These are phyloP conservation scores for Rhododendron williamsianum DNA, from an alignment of 148 eudicot genomes.

Conservation along the genomic window DNA sequence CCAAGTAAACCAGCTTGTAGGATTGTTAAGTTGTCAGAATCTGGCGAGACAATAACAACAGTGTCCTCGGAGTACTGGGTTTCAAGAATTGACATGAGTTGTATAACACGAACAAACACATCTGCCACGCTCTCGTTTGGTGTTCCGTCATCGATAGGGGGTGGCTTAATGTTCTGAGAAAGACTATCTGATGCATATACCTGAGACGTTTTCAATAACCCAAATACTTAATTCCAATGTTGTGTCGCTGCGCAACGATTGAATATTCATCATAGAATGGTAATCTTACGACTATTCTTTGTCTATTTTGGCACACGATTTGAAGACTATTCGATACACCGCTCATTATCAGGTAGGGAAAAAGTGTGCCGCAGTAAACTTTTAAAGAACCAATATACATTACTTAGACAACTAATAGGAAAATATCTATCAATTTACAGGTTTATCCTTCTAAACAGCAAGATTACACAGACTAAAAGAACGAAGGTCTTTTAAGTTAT, in stretches of 20 bases:
- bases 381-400: not conserved
- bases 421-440: not conserved
- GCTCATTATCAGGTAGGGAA: not conserved
- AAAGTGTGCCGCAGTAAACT: not conserved
- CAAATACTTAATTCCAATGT: not conserved
- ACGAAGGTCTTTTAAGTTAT: not conserved
- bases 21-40: conserved; percentile 83
- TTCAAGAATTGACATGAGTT: conserved; percentile 96
- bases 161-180: conserved; percentile 79
- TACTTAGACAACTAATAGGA: not conserved
- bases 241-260: not conserved
- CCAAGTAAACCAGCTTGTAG: conserved; percentile 90
- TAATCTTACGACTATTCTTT: not conserved
- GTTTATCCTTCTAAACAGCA: not conserved
- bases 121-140: conserved; percentile 97
- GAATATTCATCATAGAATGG: not conserved
- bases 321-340: not conserved
- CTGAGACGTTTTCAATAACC: conserved; percentile 31
- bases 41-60: conserved; percentile 84
- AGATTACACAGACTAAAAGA: not conserved
- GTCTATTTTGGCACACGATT: not conserved
- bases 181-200: conserved; percentile 73
- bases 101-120: conserved; percentile 96
- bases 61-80: conserved; percentile 94
- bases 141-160: conserved; percentile 85